Evolutionary conservation across 345 rosid species (phyloP).

Genomic region (Citrus cavaleriei): DNA sequence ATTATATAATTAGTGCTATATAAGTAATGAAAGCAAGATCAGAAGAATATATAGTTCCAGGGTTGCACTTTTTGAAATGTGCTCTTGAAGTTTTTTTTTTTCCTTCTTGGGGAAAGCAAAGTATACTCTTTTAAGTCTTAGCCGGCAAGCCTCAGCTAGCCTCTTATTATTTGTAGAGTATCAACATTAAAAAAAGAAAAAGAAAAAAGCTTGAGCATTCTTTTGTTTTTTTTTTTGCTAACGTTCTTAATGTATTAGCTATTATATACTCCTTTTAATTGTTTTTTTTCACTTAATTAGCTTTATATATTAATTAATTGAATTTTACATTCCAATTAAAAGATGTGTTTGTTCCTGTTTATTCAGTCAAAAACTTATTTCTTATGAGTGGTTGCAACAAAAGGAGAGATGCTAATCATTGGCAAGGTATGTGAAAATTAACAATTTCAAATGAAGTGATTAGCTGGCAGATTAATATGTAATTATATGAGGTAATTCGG

Average conservation of each 20-base stretch:
- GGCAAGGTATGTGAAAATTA: neutral
- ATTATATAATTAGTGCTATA: neutral
- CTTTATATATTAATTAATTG: neutral
- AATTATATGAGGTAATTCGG: neutral
- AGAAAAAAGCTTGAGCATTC: too few relatives aligned
- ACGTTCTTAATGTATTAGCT: neutral
- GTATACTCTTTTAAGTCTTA: too few relatives aligned
- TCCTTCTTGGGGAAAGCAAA: neutral
- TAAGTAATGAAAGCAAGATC: neutral
- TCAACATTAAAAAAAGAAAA: too few relatives aligned
- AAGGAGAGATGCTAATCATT: neutral
- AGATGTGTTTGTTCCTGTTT: neutral
- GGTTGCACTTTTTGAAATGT: constrained; percentile 6
- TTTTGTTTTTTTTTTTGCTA: too few relatives aligned
- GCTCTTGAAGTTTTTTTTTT: neutral
- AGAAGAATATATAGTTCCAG: constrained; percentile 5
- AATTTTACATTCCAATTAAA: neutral
- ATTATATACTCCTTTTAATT: neutral
- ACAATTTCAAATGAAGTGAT: neutral
- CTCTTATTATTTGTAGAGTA: too few relatives aligned
- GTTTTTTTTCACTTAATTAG: neutral
- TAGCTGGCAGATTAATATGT: too few relatives aligned
- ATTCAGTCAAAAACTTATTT: neutral
- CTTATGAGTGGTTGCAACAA: neutral
- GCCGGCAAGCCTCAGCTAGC: too few relatives aligned